Conservation (phyloP, 345 rosid genomes). For the Boechera divaricarpa region DNA sequence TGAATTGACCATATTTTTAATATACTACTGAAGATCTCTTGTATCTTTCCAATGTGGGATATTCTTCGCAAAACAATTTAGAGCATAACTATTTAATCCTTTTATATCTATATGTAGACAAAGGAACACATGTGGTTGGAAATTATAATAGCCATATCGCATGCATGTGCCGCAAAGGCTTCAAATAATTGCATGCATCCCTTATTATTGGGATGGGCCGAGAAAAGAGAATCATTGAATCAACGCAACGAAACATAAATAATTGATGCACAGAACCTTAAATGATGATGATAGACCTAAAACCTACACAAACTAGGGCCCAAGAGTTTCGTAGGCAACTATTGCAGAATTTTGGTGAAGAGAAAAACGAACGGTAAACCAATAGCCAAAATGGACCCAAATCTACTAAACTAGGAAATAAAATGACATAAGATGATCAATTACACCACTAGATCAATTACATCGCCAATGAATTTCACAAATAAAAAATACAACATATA, state of each 20-base stretch:
- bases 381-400: not conserved
- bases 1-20: too few species aligned
- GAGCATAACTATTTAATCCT: not conserved
- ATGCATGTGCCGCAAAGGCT: constrained; percentile 32
- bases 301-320: constrained; percentile 27
- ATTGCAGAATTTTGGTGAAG: not conserved
- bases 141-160: constrained; percentile 22
- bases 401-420: not conserved
- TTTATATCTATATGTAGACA: constrained; percentile 21
- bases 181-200: constrained; percentile 40
- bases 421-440: not conserved
- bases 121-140: constrained; percentile 16
- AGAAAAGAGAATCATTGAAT: constrained; percentile 29
- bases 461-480: not conserved
- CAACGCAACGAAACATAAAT: constrained; percentile 29
- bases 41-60: too few species aligned
- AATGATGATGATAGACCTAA: constrained; percentile 31
- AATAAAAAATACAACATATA: too few species aligned
- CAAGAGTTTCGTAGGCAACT: constrained; percentile 21
- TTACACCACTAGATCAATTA: not conserved
- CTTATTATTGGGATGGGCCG: constrained; percentile 28
- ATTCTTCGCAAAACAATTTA: not conserved
- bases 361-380: not conserved
- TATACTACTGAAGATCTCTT: too few species aligned
- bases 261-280: constrained; percentile 37